Percentiles rank a stretch among this genome's conserved stretches.
These are phyloP conservation scores for Blastobotrys arbuscula DNA, from an alignment of 1,139 yeast genomes.

Conservation along the genomic window DNA sequence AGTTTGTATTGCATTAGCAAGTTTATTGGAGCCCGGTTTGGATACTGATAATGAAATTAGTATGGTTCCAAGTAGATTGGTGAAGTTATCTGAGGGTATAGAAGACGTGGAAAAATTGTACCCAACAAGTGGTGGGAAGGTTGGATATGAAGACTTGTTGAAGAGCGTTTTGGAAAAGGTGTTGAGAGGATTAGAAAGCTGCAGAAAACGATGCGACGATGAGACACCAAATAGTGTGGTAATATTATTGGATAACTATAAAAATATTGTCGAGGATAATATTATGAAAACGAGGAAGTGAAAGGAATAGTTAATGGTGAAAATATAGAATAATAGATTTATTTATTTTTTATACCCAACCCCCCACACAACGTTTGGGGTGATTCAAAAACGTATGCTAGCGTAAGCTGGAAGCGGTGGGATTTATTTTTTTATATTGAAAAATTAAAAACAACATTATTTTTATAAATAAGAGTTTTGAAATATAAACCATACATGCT, in stretches of 20 bases:
- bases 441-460: no score
- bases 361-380: no score
- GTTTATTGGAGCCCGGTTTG: conserved; percentile 20
- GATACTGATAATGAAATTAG: not conserved
- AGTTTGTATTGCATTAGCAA: conserved; percentile 69
- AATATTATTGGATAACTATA: not conserved
- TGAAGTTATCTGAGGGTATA: conserved; percentile 48
- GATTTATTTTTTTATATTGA: no score
- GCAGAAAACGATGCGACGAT: not conserved
- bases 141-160: not conserved
- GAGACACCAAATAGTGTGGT: not conserved
- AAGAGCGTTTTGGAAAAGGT: not conserved
- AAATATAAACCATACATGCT: no score
- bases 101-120: conserved; percentile 27
- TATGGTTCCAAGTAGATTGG: conserved; percentile 28
- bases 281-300: not conserved
- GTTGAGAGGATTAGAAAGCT: not conserved
- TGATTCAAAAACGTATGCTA: no score
- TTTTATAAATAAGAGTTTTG: no score
- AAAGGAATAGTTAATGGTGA: no score
- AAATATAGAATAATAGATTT: no score
- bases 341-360: no score
- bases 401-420: no score
- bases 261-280: not conserved
- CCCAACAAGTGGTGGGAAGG: not conserved